A percentile compares a stretch with the other conserved stretches of the same genome.
These are phyloP conservation scores for Lentinula novae-zelandiae DNA, from an alignment of 1,284 basidiomycete genomes.

Conservation along the genomic window DNA sequence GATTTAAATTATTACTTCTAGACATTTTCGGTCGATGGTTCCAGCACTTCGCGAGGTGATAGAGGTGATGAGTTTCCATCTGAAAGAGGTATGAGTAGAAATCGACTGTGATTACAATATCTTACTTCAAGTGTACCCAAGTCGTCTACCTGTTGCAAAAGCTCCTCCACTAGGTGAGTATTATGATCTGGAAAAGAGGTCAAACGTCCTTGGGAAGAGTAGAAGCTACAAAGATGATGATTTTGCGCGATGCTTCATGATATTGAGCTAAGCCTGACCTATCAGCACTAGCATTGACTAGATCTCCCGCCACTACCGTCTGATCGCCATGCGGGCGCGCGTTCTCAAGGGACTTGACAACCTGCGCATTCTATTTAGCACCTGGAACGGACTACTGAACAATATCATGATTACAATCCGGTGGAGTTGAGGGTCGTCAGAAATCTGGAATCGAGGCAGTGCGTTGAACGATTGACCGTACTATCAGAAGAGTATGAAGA, in stretches of 20 bases:
- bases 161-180: conserved; percentile 54
- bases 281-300: conserved; percentile 72
- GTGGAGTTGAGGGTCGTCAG: conserved; percentile 53
- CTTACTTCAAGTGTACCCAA: conserved; percentile 67
- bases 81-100: conserved; percentile 23
- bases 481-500: conserved; percentile 1
- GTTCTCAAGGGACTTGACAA: conserved; percentile 42
- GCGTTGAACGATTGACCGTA: conserved; percentile 1
- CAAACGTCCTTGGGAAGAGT: conserved; percentile 79
- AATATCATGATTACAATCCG: conserved; percentile 32
- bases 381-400: background rate
- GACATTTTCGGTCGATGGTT: conserved; percentile 23
- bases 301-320: conserved; percentile 39
- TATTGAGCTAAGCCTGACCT: conserved; percentile 39
- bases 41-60: conserved; percentile 71
- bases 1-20: conserved; percentile 14
- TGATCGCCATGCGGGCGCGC: conserved; percentile 38
- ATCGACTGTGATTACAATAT: conserved; percentile 7
- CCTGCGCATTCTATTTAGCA: conserved; percentile 27
- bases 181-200: conserved; percentile 81
- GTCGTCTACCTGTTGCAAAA: conserved; percentile 45
- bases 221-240: conserved; percentile 51
- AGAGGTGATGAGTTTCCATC: conserved; percentile 83
- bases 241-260: conserved; percentile 10
- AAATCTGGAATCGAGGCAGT: conserved; percentile 33